These are phyloP conservation scores for Testicularia cyperi DNA, from an alignment of 1,284 basidiomycete species.

Conservation along the genomic window DNA sequence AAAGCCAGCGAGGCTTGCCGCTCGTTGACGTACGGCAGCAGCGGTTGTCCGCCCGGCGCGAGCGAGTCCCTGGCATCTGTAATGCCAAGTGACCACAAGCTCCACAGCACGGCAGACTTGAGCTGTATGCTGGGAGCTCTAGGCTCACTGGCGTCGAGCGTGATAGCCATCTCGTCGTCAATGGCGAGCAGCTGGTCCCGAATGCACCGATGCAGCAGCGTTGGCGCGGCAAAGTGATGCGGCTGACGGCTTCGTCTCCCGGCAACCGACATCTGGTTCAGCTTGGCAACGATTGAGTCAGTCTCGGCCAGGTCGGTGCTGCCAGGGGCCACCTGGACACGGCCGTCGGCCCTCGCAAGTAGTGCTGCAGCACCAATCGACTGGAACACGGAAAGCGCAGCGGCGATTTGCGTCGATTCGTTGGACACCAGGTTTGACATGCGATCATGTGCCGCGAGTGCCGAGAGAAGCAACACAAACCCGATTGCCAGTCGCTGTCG, in stretches of 20 bases:
- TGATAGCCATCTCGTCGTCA: neutral
- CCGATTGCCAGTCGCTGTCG: constrained; percentile 22
- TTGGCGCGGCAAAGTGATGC: constrained; percentile 29
- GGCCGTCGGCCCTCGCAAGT: constrained; percentile 22
- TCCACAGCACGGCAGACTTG: constrained; percentile 16
- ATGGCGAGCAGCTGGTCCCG: constrained; percentile 15
- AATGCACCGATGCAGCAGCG: constrained; percentile 32
- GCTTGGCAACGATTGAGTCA: constrained; percentile 32
- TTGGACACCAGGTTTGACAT: constrained; percentile 33
- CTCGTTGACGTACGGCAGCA: constrained; percentile 23
- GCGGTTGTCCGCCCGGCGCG: constrained; percentile 5
- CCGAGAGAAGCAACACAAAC: constrained; percentile 26
- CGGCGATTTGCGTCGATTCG: constrained; percentile 26
- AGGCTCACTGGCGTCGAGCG: neutral
- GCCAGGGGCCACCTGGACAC: constrained; percentile 11
- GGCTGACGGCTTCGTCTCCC: constrained; percentile 33
- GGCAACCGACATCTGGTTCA: constrained; percentile 35
- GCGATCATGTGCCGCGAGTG: constrained; percentile 23
- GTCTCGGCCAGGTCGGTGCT: constrained; percentile 7
- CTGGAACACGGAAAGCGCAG: constrained; percentile 29
- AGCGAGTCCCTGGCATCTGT: constrained; percentile 18
- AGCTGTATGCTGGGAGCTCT: constrained; percentile 8
- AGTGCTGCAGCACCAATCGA: constrained; percentile 14
- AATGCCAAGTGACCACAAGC: constrained; percentile 30
- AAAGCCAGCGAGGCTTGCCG: constrained; percentile 22